These are phyloP conservation scores for Cyathus striatus DNA, from an alignment of 768 basidiomycete species.

Conservation along the genomic window DNA sequence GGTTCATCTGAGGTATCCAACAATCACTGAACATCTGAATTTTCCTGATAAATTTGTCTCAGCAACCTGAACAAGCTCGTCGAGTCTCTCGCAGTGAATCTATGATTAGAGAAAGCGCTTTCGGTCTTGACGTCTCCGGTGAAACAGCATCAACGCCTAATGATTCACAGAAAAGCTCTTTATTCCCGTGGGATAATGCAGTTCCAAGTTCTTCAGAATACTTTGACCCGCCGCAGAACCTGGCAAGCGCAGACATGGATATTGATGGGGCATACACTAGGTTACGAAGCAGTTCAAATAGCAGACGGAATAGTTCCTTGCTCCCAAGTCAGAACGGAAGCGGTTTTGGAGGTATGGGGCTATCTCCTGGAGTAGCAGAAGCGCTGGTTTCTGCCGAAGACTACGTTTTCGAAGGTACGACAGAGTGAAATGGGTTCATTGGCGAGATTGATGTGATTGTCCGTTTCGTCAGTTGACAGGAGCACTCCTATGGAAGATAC, in stretches of 20 bases:
- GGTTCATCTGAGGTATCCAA: no score
- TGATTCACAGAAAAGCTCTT: constrained; percentile 62
- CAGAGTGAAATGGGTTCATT: background rate
- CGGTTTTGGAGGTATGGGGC: constrained; percentile 28
- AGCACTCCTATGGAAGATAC: constrained; percentile 10
- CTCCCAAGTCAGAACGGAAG: constrained; percentile 42
- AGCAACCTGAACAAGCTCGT: constrained; percentile 88
- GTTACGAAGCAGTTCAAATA: constrained; percentile 49
- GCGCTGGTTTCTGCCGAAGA: constrained; percentile 50
- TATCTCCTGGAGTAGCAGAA: constrained; percentile 50
- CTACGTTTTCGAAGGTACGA: constrained; percentile 62
- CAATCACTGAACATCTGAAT: no score
- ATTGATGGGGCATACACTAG: constrained; percentile 49
- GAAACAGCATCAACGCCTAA: constrained; percentile 30
- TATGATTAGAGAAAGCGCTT: constrained; percentile 36
- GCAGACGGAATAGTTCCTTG: constrained; percentile 56
- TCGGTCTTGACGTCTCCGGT: constrained; percentile 41
- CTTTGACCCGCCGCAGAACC: constrained; percentile 24
- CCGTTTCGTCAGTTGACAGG: constrained; percentile 9
- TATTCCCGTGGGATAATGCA: constrained; percentile 86
- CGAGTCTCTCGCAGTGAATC: constrained; percentile 57
- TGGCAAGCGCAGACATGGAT: constrained; percentile 39
- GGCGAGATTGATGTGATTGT: constrained; percentile 4
- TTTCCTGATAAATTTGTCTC: no score
- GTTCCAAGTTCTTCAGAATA: constrained; percentile 57